Base-by-base conservation (phyloP, 805 yeast species). In the Nakazawaea laoshanensis region DNA sequence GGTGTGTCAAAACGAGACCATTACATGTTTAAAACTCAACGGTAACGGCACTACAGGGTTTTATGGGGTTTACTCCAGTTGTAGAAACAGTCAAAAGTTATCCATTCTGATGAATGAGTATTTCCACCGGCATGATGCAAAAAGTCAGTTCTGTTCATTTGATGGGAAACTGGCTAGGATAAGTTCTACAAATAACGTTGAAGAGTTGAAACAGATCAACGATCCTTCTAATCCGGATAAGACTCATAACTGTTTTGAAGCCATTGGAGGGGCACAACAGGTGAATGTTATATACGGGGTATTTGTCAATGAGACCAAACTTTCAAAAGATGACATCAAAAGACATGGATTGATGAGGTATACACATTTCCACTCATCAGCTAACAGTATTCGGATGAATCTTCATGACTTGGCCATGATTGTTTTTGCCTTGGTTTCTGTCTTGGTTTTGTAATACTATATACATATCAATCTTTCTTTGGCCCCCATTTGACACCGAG, bases 401-500 rank as follows among this genome's bases (percentile, higher is more conserved):
- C n/a, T n/a, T n/a, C n/a, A n/a, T n/a, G n/a, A n/a, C n/a, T n/a
- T n/a, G n/a, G n/a, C n/a, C n/a, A n/a, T n/a, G n/a, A n/a, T n/a
- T n/a, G n/a, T n/a, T n/a, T n/a, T n/a, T n/a, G n/a, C n/a, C n/a
- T n/a, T n/a, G n/a, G n/a, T n/a, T n/a, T n/a, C n/a, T n/a, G n/a
- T n/a, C n/a, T n/a, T n/a, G n/a, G n/a, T n/a, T n/a, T n/a, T n/a
- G n/a, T n/a, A n/a, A n/a, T 20, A 24, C 15, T 23, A 23, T n/a
- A n/a, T 25, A 20, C 17, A 14, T 11, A 10, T 40, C 38, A 52
- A 27, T 72, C 74, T 42, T 71, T 73, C 52, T 70, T 77, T 24
- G 88, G 83, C 1, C 95, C 95, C 95, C 95, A 86, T 46, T 73
- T 77, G 32, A 85, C 76, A 19, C 95, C 94, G 39, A 85, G 61